Evolutionary conservation across 2,329 filamentous ascomycete species (phyloP).

Genomic region (Aspergillus glaucus): DNA sequence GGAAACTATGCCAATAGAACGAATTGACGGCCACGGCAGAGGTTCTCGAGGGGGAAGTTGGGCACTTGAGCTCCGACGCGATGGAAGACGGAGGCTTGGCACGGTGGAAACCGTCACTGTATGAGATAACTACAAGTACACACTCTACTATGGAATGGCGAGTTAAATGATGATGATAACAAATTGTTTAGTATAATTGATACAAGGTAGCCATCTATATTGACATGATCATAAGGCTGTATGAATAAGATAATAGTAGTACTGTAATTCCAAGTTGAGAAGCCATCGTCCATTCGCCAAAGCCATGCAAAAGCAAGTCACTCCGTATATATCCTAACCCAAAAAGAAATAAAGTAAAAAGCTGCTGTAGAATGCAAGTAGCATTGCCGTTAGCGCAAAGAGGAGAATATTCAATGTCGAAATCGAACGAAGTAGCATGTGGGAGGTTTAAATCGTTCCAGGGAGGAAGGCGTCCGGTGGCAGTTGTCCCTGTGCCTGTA

Average conservation of each 20-base stretch:
- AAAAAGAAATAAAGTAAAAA: constrained; percentile 1
- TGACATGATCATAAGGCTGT: constrained; percentile 13
- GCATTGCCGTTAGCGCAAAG: not conserved
- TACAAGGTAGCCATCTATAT: constrained; percentile 9
- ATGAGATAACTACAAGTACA: not conserved
- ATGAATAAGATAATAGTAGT: constrained; percentile 14
- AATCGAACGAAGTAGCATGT: not conserved
- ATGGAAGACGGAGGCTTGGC: not conserved
- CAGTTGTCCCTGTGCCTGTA: constrained; percentile 35
- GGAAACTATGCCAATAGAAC: not conserved
- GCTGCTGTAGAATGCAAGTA: not conserved
- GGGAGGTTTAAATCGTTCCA: constrained; percentile 11
- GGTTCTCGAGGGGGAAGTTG: not conserved
- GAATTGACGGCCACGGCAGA: not conserved
- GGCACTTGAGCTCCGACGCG: not conserved
- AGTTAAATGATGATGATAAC: not conserved
- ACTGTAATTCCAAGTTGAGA: constrained; percentile 9
- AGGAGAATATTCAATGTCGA: not conserved
- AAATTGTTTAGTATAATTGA: not conserved
- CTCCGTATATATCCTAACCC: constrained; percentile 3
- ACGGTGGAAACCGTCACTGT: not conserved
- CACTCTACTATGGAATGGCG: not conserved
- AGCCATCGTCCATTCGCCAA: constrained; percentile 21
- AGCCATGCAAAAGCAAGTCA: constrained; percentile 25
- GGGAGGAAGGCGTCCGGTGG: constrained; percentile 46